Evolutionary conservation across 768 basidiomycete genomes (phyloP).

Genomic region (Xerocomus brunneocitrinus): DNA sequence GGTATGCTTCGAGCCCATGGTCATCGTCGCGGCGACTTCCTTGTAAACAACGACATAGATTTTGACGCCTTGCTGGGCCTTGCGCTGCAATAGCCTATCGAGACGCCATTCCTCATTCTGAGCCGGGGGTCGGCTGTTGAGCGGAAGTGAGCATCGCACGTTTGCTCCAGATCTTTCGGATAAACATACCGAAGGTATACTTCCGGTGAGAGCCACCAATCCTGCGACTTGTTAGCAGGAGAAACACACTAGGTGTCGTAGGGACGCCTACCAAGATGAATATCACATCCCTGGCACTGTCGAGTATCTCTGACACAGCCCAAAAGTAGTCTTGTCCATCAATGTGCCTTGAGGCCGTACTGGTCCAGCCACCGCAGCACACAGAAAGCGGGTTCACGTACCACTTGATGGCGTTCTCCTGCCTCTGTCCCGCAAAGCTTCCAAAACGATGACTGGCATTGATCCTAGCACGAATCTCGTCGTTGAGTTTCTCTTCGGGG

Average conservation of each 20-base stretch:
- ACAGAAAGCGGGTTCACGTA: constrained; percentile 24
- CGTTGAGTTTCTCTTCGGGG: constrained; percentile 64
- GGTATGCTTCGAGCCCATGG: constrained; percentile 81
- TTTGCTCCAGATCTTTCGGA: not conserved
- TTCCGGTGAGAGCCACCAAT: constrained; percentile 96
- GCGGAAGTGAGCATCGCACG: constrained; percentile 7
- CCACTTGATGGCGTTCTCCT: constrained; percentile 80
- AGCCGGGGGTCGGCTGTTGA: constrained; percentile 67
- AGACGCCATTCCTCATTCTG: constrained; percentile 84
- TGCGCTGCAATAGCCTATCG: constrained; percentile 77
- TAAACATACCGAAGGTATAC: constrained; percentile 66
- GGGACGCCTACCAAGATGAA: constrained; percentile 66
- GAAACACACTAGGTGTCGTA: not conserved
- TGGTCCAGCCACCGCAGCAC: not conserved
- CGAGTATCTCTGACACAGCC: constrained; percentile 88
- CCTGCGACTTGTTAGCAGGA: constrained; percentile 35
- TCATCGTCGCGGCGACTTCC: constrained; percentile 92
- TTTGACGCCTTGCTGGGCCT: constrained; percentile 90
- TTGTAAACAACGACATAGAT: constrained; percentile 93
- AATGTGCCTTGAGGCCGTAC: constrained; percentile 54
- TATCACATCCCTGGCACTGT: constrained; percentile 74
- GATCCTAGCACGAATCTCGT: constrained; percentile 71
- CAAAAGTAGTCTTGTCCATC: constrained; percentile 98
- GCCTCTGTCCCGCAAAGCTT: constrained; percentile 74
- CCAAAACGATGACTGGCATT: constrained; percentile 75